These are phyloP conservation scores for Trichosporon sp. DNA, from an alignment of 1,284 basidiomycete species.

Conservation along the genomic window DNA sequence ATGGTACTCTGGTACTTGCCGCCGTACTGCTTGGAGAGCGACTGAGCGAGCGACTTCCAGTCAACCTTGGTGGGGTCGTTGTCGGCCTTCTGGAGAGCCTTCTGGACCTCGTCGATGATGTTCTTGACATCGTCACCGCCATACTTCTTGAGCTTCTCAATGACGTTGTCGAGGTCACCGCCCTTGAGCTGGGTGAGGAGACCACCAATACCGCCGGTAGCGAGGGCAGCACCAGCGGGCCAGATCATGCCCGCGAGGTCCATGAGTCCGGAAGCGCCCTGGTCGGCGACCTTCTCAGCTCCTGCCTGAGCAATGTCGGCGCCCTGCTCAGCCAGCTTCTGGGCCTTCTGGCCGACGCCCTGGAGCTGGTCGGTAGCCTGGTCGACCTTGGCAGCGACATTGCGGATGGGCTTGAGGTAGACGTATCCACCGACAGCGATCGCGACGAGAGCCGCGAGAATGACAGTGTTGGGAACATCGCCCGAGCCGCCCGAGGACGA, in stretches of 20 bases:
- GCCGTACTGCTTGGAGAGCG: constrained; percentile 50
- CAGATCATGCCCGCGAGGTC: constrained; percentile 43
- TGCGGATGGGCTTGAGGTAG: constrained; percentile 53
- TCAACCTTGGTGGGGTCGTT: constrained; percentile 51
- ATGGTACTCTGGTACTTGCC: constrained; percentile 45
- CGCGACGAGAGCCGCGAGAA: constrained; percentile 47
- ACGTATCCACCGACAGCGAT: constrained; percentile 44
- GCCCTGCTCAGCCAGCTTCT: constrained; percentile 16
- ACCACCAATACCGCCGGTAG: constrained; percentile 35
- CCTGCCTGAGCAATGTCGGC: constrained; percentile 23
- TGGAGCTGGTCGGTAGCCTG: constrained; percentile 6
- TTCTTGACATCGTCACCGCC: constrained; percentile 53
- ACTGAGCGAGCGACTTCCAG: constrained; percentile 48
- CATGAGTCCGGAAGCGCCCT: not conserved
- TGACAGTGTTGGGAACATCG: constrained; percentile 36
- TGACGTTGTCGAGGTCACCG: constrained; percentile 45
- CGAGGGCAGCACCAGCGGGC: constrained; percentile 39
- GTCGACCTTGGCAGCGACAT: constrained; percentile 42
- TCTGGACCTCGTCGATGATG: constrained; percentile 50
- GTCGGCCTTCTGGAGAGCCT: constrained; percentile 48
- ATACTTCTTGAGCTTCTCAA: constrained; percentile 52
- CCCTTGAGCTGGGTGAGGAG: constrained; percentile 50
- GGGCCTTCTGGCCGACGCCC: constrained; percentile 21
- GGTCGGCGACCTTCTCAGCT: constrained; percentile 14
- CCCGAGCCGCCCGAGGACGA: constrained; percentile 21